Conservation (phyloP, 306 rosid species). For the Elaeagnus macrophylla region DNA sequence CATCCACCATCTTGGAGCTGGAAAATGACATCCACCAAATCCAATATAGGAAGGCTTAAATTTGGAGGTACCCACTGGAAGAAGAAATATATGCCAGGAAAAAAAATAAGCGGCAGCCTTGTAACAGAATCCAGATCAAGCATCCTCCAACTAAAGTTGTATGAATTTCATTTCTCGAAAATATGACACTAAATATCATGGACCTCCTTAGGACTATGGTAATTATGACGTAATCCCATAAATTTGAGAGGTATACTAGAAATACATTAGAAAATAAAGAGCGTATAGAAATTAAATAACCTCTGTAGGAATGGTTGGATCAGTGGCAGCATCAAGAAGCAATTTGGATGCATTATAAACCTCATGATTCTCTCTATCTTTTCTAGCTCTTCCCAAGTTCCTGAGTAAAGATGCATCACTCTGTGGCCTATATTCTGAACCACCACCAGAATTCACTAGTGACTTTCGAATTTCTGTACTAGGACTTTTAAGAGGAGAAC, state of each 20-base stretch:
- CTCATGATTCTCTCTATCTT: conserved; percentile 33
- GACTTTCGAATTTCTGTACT: conserved; percentile 29
- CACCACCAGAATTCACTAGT: conserved; percentile 29
- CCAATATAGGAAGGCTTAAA: conserved; percentile 76
- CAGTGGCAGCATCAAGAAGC: conserved; percentile 49
- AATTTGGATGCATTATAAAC: conserved; percentile 34
- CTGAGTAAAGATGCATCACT: conserved; percentile 35
- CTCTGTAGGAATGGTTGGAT: conserved; percentile 74
- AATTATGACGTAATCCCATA: neutral
- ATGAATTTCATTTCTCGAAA: neutral
- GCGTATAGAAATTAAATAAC: conserved; percentile 23
- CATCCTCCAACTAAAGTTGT: neutral
- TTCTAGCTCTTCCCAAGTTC: conserved; percentile 33
- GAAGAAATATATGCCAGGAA: conserved; percentile 20
- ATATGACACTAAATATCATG: neutral
- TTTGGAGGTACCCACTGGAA: conserved; percentile 97
- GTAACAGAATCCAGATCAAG: conserved; percentile 8
- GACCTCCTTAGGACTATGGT: no score
- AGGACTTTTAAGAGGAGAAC: conserved; percentile 20
- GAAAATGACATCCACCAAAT: conserved; percentile 87
- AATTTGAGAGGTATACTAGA: conserved; percentile 1
- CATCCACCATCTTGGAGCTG: conserved; percentile 99
- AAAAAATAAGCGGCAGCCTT: conserved; percentile 12
- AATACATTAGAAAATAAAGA: neutral
- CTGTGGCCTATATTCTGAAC: conserved; percentile 30